Percentiles rank a stretch among this genome's conserved stretches.
Conservation (phyloP, 352 stramenopile genomes). For the Phytophthora lateralis region DNA sequence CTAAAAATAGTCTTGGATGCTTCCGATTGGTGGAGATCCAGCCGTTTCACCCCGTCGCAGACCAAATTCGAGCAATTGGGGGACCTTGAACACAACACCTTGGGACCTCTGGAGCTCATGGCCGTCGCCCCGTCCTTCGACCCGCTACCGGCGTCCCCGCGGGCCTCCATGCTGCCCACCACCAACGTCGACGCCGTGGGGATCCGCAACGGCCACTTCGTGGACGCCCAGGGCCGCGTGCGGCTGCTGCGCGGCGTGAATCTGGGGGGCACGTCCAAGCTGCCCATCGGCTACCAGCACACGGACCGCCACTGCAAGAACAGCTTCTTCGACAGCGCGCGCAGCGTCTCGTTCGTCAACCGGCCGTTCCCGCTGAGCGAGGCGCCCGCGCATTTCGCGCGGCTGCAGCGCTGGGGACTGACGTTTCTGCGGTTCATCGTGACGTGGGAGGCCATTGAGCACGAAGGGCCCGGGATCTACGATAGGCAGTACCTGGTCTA, state of each 20-base stretch:
- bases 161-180: slow-evolving; percentile 21
- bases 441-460: slow-evolving; percentile 92
- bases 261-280: slow-evolving; percentile 88
- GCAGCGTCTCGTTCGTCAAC: slow-evolving; percentile 66
- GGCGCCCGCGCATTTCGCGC: slow-evolving; percentile 74
- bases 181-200: slow-evolving; percentile 24
- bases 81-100: slow-evolving; percentile 10
- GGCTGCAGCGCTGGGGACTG: slow-evolving; percentile 84
- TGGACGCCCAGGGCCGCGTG: slow-evolving; percentile 79
- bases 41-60: slow-evolving; percentile 20
- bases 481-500: slow-evolving; percentile 88
- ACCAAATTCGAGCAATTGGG: slow-evolving; percentile 10
- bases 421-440: slow-evolving; percentile 86
- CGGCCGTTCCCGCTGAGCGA: slow-evolving; percentile 87
- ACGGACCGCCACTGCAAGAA: slow-evolving; percentile 33
- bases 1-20: background rate
- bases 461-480: slow-evolving; percentile 81
- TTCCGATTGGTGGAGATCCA: slow-evolving; percentile 15
- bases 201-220: slow-evolving; percentile 77
- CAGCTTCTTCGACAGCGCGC: slow-evolving; percentile 59
- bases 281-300: slow-evolving; percentile 67
- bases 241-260: slow-evolving; percentile 88
- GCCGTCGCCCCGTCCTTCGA: slow-evolving; percentile 20
- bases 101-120: slow-evolving; percentile 8
- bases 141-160: slow-evolving; percentile 9